These are phyloP conservation scores for Aspergillus udagawae DNA, from an alignment of 2,329 filamentous ascomycete species.

Conservation along the genomic window DNA sequence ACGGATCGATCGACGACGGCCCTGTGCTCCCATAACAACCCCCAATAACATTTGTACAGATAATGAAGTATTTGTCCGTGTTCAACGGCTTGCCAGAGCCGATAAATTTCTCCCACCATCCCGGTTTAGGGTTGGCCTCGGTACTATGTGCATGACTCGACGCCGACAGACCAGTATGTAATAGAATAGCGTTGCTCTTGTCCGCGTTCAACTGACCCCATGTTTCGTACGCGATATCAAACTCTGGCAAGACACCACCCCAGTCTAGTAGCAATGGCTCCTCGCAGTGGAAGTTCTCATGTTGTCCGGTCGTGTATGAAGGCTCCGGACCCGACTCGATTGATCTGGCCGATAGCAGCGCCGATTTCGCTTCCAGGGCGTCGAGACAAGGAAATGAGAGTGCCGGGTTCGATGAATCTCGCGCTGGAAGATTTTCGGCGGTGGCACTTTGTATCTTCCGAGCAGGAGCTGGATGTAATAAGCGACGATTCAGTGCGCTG, in stretches of 20 bases:
- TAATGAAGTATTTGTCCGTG: conserved; percentile 85
- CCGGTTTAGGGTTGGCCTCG: conserved; percentile 75
- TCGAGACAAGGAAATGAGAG: conserved; percentile 90
- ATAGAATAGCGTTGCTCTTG: conserved; percentile 80
- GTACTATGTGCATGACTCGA: conserved; percentile 96
- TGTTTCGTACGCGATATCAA: conserved; percentile 86
- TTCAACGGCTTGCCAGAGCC: conserved; percentile 80
- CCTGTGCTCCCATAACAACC: conserved; percentile 96
- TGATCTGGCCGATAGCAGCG: conserved; percentile 64
- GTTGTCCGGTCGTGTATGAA: conserved; percentile 86
- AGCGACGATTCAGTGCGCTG: conserved; percentile 3
- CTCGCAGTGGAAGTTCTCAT: conserved; percentile 68
- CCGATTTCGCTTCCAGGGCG: conserved; percentile 73
- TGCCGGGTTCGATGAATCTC: conserved; percentile 66
- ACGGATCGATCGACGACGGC: conserved; percentile 80
- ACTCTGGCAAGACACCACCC: conserved; percentile 86
- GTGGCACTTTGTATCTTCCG: conserved; percentile 16
- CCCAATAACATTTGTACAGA: conserved; percentile 95
- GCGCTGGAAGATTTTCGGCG: conserved; percentile 17
- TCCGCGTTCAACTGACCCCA: conserved; percentile 64
- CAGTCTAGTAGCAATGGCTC: conserved; percentile 83
- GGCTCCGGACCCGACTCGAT: conserved; percentile 80
- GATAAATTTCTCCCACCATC: conserved; percentile 99
- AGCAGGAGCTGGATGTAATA: conserved; percentile 18
- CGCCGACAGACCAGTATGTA: conserved; percentile 94